Percentiles rank a stretch among this genome's conserved stretches.
These are phyloP conservation scores for Periconia sp. DNA, from an alignment of 2,329 filamentous ascomycete species.

Conservation along the genomic window DNA sequence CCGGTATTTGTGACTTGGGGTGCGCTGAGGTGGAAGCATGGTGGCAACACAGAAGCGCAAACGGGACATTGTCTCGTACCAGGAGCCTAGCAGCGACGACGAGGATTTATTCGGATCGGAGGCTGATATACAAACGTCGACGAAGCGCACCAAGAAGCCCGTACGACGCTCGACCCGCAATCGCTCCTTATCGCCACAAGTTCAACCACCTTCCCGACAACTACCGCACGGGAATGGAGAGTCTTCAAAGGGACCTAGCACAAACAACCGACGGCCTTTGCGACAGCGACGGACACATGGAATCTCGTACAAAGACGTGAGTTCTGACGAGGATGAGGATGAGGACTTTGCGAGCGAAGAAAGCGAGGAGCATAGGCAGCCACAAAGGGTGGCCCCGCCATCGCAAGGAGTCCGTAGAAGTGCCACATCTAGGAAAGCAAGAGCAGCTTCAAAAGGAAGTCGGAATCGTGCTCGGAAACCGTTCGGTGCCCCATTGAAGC, in stretches of 20 bases:
- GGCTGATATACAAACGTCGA: conserved; percentile 7
- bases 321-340: conserved; percentile 28
- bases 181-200: conserved; percentile 19
- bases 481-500: conserved; percentile 31
- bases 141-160: conserved; percentile 18
- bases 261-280: conserved; percentile 3
- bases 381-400: conserved; percentile 6
- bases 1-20: background rate
- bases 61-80: conserved; percentile 38
- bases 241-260: conserved; percentile 1
- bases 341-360: conserved; percentile 30
- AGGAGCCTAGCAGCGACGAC: conserved; percentile 36
- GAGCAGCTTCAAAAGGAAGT: background rate
- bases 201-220: conserved; percentile 14
- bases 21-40: background rate
- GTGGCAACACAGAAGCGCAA: conserved; percentile 36
- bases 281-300: conserved; percentile 17
- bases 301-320: conserved; percentile 37
- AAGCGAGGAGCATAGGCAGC: conserved; percentile 9
- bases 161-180: conserved; percentile 30
- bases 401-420: conserved; percentile 12
- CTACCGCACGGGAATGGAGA: conserved; percentile 6
- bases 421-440: conserved; percentile 2
- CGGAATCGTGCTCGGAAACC: conserved; percentile 7
- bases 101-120: conserved; percentile 29